Conservation (phyloP, 331 rosid species). For the Saraca asoca region DNA sequence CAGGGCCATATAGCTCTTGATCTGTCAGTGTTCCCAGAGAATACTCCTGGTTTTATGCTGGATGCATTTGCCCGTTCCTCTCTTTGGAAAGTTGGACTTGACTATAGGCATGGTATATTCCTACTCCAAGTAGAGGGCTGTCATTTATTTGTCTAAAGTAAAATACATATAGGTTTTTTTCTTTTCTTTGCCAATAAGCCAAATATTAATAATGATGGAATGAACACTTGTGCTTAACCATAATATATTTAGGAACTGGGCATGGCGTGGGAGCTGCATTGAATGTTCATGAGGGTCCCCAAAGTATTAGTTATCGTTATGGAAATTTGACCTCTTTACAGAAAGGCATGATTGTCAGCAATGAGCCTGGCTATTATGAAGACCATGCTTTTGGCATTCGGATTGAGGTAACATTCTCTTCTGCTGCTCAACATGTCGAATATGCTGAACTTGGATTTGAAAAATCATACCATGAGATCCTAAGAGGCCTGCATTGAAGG, state of each 20-base stretch:
- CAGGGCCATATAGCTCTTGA: constrained; percentile 98
- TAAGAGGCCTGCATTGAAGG: constrained; percentile 17
- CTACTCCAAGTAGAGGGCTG: constrained; percentile 21
- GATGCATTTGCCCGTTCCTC: constrained; percentile 94
- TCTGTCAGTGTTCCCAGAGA: constrained; percentile 82
- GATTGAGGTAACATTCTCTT: constrained; percentile 67
- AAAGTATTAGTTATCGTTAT: constrained; percentile 81
- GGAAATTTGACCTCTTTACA: constrained; percentile 83
- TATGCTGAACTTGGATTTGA: constrained; percentile 3
- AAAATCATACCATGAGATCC: constrained; percentile 18
- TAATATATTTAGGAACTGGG: constrained; percentile 73
- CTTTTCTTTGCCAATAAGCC: too few species aligned
- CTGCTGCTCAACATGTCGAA: constrained; percentile 22
- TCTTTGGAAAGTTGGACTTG: constrained; percentile 97
- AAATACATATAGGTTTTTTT: too few species aligned
- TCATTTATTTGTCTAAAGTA: not conserved
- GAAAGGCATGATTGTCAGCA: constrained; percentile 89
- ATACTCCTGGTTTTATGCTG: constrained; percentile 87
- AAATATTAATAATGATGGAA: not conserved
- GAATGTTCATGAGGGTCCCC: constrained; percentile 98
- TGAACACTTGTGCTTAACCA: constrained; percentile 14
- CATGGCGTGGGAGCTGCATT: constrained; percentile 98
- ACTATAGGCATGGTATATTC: constrained; percentile 84
- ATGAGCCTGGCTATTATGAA: constrained; percentile 97
- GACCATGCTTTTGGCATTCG: constrained; percentile 94